phyloP scores from a whole-genome alignment of 306 rosid genomes.

The Trifolium pratense region DNA sequence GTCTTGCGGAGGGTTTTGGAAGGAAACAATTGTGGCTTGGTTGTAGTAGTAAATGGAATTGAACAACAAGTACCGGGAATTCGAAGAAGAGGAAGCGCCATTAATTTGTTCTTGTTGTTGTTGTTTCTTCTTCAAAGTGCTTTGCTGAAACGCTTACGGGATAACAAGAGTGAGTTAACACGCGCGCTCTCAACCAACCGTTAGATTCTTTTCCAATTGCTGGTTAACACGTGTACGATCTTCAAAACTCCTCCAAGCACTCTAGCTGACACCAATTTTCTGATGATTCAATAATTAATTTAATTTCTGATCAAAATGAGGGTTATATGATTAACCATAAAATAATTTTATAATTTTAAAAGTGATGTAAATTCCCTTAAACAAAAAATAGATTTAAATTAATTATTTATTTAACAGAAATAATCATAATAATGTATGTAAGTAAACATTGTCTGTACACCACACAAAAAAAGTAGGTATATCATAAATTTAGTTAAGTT shows the following conservation, averaged over 20 bases:
- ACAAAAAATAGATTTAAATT: no score
- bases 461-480: no score
- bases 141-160: slow-evolving; percentile 12
- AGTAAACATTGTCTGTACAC: no score
- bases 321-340: no score
- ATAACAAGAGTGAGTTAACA: slow-evolving; percentile 39
- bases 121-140: slow-evolving; percentile 21
- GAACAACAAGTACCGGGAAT: slow-evolving; percentile 56
- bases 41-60: slow-evolving; percentile 37
- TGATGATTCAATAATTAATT: no score
- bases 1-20: slow-evolving; percentile 52
- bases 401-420: no score
- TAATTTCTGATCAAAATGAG: no score
- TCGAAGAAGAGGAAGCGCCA: slow-evolving; percentile 61
- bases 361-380: no score
- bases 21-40: slow-evolving; percentile 32
- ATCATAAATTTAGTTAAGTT: no score
- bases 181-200: slow-evolving; percentile 35
- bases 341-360: no score
- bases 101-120: slow-evolving; percentile 25
- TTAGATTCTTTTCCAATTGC: slow-evolving; percentile 38
- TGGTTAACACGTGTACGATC: slow-evolving; percentile 37
- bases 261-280: not conserved
- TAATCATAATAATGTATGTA: no score
- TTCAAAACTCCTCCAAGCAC: not conserved